Evolutionary conservation across 1,284 basidiomycete species (phyloP).

Genomic region (Sanghuangporus sanghuang): DNA sequence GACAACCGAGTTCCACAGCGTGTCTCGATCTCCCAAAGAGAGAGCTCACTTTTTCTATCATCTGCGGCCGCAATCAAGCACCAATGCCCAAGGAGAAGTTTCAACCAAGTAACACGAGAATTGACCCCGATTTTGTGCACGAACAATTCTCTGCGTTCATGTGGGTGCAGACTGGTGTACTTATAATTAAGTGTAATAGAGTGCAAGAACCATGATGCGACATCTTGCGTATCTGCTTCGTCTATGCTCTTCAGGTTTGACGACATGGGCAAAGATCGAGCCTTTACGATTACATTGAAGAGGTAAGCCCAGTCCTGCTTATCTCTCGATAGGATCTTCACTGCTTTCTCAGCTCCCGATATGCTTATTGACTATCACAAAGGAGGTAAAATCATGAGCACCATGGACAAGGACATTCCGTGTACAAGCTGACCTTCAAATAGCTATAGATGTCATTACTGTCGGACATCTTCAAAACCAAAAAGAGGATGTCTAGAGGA

Average conservation of each 20-base stretch:
- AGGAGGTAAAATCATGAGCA: too few relatives aligned
- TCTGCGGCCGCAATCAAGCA: constrained; percentile 6
- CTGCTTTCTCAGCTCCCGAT: too few relatives aligned
- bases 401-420: too few relatives aligned
- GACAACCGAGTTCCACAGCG: too few relatives aligned
- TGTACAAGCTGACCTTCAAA: too few relatives aligned
- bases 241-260: neutral
- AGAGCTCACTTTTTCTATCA: neutral
- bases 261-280: neutral
- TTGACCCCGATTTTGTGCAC: neutral
- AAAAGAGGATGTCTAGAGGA: too few relatives aligned
- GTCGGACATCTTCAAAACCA: too few relatives aligned
- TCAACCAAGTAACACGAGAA: constrained; percentile 1
- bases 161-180: neutral
- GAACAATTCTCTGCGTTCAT: neutral
- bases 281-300: neutral
- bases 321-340: neutral
- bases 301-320: neutral
- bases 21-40: neutral
- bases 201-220: neutral
- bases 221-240: neutral
- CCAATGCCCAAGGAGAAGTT: constrained; percentile 3
- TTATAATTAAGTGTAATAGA: neutral
- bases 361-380: too few relatives aligned
- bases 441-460: too few relatives aligned